Conservation (phyloP, 2,329 filamentous ascomycete species). For the Daldinia sp. region DNA sequence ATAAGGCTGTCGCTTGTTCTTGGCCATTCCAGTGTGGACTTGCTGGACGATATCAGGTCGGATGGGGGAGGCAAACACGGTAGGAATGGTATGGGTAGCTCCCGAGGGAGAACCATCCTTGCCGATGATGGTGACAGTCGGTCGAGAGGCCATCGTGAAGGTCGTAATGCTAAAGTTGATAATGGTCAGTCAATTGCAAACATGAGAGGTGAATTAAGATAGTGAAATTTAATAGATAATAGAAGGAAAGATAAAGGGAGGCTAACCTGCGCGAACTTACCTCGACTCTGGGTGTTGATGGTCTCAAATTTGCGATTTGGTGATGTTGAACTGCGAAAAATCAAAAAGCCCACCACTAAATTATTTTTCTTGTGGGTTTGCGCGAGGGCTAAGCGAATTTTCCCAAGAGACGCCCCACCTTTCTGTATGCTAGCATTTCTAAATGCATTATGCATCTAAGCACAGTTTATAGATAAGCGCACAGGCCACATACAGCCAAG, state of each 20-base stretch:
- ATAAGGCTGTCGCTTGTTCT: constrained; percentile 99
- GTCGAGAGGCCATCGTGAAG: constrained; percentile 87
- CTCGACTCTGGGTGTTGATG: constrained; percentile 43
- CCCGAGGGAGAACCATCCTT: constrained; percentile 93
- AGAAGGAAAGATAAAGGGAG: constrained; percentile 1
- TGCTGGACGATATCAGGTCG: constrained; percentile 99
- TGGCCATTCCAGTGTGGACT: constrained; percentile 98
- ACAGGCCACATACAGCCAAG: too few species aligned
- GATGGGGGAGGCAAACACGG: constrained; percentile 97
- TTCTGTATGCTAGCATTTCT: background rate
- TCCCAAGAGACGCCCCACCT: constrained; percentile 12
- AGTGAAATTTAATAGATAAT: background rate
- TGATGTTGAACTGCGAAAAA: constrained; percentile 29
- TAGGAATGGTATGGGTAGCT: constrained; percentile 89
- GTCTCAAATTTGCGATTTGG: constrained; percentile 33
- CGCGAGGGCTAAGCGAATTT: constrained; percentile 44
- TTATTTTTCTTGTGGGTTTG: constrained; percentile 46
- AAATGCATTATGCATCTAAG: constrained; percentile 19
- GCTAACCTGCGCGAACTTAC: constrained; percentile 34
- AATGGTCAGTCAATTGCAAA: constrained; percentile 32
- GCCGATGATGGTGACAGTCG: constrained; percentile 96
- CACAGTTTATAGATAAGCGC: background rate
- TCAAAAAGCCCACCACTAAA: constrained; percentile 38
- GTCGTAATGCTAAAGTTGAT: constrained; percentile 39
- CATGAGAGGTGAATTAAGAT: background rate